phyloP scores from a whole-genome alignment of 768 basidiomycete species.

The Naganishia vaughanmartiniae region DNA sequence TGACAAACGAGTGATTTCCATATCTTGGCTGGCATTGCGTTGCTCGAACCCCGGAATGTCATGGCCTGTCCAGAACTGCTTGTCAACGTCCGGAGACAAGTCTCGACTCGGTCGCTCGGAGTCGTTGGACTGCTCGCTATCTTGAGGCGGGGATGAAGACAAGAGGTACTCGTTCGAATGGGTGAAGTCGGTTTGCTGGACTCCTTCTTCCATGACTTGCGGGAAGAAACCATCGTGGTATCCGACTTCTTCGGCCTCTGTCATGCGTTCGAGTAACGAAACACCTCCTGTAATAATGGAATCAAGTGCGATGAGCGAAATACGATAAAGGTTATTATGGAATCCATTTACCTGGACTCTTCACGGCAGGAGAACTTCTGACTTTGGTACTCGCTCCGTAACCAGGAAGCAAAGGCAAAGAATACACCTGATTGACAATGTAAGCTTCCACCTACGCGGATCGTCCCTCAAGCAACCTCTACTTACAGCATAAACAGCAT shows the following conservation, averaged over 20 bases:
- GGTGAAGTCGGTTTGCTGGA: conserved; percentile 31
- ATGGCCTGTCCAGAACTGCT: conserved; percentile 5
- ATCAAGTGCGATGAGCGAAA: no score
- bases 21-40: background rate
- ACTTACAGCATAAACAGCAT: conserved; percentile 85
- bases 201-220: conserved; percentile 28
- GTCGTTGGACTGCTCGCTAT: conserved; percentile 8
- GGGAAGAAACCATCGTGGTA: conserved; percentile 83
- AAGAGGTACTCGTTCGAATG: conserved; percentile 65
- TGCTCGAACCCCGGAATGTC: conserved; percentile 10
- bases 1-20: conserved; percentile 1
- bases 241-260: conserved; percentile 84
- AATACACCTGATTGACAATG: conserved; percentile 69
- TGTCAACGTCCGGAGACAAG: conserved; percentile 6
- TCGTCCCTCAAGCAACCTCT: conserved; percentile 27
- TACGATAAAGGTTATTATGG: background rate
- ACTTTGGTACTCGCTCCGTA: conserved; percentile 80
- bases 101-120: background rate
- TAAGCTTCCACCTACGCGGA: conserved; percentile 14
- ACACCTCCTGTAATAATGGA: conserved; percentile 53
- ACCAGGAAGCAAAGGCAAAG: conserved; percentile 83
- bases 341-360: conserved; percentile 40
- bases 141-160: conserved; percentile 34
- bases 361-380: conserved; percentile 72
- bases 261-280: conserved; percentile 66